Evolutionary conservation across 2,329 filamentous ascomycete genomes (phyloP), one percentile per base, ranked within the genome.

Genomic region (Eutypella sp.): DNA sequence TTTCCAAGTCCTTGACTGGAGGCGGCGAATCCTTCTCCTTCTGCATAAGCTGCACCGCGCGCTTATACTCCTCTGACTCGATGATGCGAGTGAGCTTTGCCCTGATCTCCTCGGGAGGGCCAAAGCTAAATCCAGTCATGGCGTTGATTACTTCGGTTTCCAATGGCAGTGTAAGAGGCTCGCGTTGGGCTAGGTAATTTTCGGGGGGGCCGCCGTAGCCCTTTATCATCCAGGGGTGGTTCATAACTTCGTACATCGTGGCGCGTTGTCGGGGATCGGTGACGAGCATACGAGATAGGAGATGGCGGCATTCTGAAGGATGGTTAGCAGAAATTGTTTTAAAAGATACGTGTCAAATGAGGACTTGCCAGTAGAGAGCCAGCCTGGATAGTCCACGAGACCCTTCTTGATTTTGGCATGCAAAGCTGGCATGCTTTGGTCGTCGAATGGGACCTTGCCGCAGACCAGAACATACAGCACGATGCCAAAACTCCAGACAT

Each of bases 401-500:
- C 93, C 93, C 64, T 95, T 95, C 73, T 99, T 99, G 68, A 99
- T 99, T 72, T 99, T 99, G 47, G 92, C 91, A 69, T 99, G 93
- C 41, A 99, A 74, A 52, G 95, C 91, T 29, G 92, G 93, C 90
- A 99, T 99, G 71, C 91, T 96, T 70, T 99, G 93, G 63, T 99
- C 93, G 64, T 99, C 93, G 61, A 99, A 99, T 0, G 93, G 93
- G 3, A 99, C 93, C 67, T 97, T 97, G 43, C 93, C 93, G 63
- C 93, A 97, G 4, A 97, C 93, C 50, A 99, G 70, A 47, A 99
- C 93, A 59, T 97, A 99, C 13, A 99, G 78, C 11, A 99, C 93
- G 57, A 99, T 96, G 19, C 93, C 93, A 67, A 97, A 97, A 70
- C 93, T 97, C 93, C 93, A 99, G 1, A 97, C 81, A 62, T 99